phyloP scores from a whole-genome alignment of 192 early-diverging fungal genomes.

The Mortierella alpina region DNA sequence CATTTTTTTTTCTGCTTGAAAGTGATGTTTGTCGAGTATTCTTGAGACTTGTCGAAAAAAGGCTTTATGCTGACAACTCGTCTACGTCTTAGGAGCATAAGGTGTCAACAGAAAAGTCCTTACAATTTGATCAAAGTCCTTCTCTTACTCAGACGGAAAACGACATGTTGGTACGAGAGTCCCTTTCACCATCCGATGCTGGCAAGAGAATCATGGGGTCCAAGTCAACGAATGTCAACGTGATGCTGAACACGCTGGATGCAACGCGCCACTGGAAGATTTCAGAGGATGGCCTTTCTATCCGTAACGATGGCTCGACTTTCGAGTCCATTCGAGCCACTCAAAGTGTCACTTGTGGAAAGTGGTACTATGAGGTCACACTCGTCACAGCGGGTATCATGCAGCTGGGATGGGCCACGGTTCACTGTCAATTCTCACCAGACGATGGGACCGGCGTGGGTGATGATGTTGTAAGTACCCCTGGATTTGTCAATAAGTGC shows the following conservation, averaged over 20 bases:
- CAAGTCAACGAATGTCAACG: slow-evolving; percentile 44
- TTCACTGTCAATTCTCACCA: slow-evolving; percentile 72
- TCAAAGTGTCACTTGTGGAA: slow-evolving; percentile 65
- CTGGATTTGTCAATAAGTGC: background rate
- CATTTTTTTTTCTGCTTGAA: too few relatives aligned
- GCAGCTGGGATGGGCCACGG: slow-evolving; percentile 84
- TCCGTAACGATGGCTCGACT: slow-evolving; percentile 81
- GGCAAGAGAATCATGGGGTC: slow-evolving; percentile 1
- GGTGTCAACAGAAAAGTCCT: background rate
- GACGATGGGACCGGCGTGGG: slow-evolving; percentile 85
- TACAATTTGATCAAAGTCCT: background rate
- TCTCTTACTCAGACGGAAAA: slow-evolving; percentile 13
- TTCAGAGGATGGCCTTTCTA: slow-evolving; percentile 62
- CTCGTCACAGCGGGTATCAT: slow-evolving; percentile 79
- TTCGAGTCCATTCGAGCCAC: slow-evolving; percentile 80
- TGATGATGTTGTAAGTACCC: slow-evolving; percentile 61
- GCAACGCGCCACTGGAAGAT: slow-evolving; percentile 67
- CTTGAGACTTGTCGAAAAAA: too few relatives aligned
- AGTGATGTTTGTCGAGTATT: too few relatives aligned
- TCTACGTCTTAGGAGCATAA: slow-evolving; percentile 1
- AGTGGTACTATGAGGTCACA: slow-evolving; percentile 79
- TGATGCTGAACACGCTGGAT: slow-evolving; percentile 66
- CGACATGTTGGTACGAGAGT: slow-evolving; percentile 7
- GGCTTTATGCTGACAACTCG: background rate
- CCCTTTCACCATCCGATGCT: background rate